phyloP scores from a whole-genome alignment of 2,329 filamentous ascomycete genomes.

The Aspergillus sp. region DNA sequence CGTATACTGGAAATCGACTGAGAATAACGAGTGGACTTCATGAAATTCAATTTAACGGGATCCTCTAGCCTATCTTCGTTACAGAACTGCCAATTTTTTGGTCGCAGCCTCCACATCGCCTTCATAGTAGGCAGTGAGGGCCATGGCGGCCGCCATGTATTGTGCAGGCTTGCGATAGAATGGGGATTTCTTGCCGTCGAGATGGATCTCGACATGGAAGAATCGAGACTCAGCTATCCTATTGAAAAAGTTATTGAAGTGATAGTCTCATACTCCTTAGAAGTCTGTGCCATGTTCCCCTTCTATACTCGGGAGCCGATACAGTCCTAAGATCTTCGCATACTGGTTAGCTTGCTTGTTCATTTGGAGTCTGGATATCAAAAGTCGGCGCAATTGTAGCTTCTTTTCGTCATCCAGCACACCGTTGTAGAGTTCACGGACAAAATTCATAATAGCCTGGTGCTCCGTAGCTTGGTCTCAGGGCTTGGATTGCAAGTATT shows the following conservation, averaged over 20 bases:
- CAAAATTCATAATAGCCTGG: neutral
- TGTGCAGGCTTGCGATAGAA: neutral
- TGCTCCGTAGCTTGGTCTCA: neutral
- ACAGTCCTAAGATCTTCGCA: neutral
- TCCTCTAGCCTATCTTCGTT: neutral
- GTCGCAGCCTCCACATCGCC: neutral
- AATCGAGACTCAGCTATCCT: neutral
- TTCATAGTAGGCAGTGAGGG: neutral
- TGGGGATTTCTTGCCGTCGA: neutral
- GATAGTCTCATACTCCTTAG: neutral
- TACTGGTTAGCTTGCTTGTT: neutral
- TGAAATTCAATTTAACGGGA: neutral
- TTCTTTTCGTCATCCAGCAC: neutral
- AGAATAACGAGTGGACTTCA: neutral
- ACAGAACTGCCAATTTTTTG: too few species aligned
- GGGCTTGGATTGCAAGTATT: neutral
- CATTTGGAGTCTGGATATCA: neutral
- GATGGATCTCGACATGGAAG: neutral
- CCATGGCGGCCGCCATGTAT: neutral
- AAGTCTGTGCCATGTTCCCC: too few species aligned
- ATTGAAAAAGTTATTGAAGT: neutral
- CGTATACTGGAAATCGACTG: too few species aligned
- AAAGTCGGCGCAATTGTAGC: neutral
- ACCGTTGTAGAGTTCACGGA: neutral
- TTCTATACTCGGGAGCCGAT: neutral